A percentile compares a stretch with the other conserved stretches of the same genome.
These are phyloP conservation scores for Fusarium domesticum DNA, from an alignment of 2,329 filamentous ascomycete genomes.

Conservation along the genomic window DNA sequence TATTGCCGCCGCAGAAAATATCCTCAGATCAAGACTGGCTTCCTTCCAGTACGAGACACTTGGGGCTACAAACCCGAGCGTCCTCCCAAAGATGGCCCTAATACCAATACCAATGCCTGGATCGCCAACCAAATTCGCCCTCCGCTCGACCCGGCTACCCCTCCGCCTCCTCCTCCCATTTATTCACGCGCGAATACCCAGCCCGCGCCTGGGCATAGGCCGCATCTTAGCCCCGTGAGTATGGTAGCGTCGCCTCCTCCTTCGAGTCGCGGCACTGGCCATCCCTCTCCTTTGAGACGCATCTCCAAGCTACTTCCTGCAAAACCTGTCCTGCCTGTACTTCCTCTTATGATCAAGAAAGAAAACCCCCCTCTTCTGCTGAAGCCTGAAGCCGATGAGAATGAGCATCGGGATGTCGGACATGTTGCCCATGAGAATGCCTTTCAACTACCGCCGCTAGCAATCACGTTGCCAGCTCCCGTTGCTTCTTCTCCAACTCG, in stretches of 20 bases:
- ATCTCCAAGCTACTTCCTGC: conserved; percentile 46
- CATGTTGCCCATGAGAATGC: conserved; percentile 4
- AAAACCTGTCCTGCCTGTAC: conserved; percentile 41
- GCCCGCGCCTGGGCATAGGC: conserved; percentile 19
- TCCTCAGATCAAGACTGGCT: conserved; percentile 37
- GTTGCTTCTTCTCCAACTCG: conserved; percentile 12
- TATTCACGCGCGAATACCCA: conserved; percentile 34
- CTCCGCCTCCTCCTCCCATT: conserved; percentile 21
- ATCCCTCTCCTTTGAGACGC: conserved; percentile 30
- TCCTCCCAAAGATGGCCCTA: conserved; percentile 16
- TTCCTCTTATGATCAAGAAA: conserved; percentile 17
- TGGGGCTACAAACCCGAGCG: conserved; percentile 35
- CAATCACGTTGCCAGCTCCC: conserved; percentile 8
- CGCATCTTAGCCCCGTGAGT: conserved; percentile 35
- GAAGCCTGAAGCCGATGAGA: conserved; percentile 12
- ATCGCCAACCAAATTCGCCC: conserved; percentile 23
- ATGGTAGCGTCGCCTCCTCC: conserved; percentile 41
- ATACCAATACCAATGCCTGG: conserved; percentile 28
- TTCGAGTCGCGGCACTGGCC: conserved; percentile 23
- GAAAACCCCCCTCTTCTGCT: conserved; percentile 15
- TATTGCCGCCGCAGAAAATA: conserved; percentile 41
- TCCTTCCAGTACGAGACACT: conserved; percentile 38
- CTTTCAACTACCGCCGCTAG: conserved; percentile 12
- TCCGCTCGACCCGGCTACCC: conserved; percentile 16
- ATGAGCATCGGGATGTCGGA: conserved; percentile 8